phyloP scores from a whole-genome alignment of 1,284 basidiomycete genomes.

The Apiotrichum gamsii region DNA sequence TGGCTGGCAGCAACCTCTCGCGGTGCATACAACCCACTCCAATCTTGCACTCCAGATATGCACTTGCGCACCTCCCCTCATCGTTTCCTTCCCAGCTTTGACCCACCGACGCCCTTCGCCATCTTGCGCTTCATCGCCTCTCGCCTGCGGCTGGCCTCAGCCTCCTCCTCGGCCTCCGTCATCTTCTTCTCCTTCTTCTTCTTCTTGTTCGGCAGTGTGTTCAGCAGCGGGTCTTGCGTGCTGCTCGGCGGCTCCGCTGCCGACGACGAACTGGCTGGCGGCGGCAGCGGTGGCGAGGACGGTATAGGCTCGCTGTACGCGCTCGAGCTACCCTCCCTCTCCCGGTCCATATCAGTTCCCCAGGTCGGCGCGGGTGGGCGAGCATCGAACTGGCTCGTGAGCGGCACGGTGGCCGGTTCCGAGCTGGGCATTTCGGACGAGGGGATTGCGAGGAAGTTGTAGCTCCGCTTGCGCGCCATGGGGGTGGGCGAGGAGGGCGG shows the following conservation, averaged over 20 bases:
- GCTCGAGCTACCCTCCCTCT: too few relatives aligned
- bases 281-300: too few relatives aligned
- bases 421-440: slow-evolving; percentile 1
- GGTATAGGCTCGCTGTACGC: too few relatives aligned
- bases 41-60: too few relatives aligned
- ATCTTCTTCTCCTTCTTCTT: slow-evolving; percentile 27
- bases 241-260: slow-evolving; percentile 1
- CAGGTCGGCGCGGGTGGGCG: background rate
- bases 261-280: too few relatives aligned
- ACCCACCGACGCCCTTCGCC: slow-evolving; percentile 26
- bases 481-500: slow-evolving; percentile 16
- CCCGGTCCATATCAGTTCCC: too few relatives aligned
- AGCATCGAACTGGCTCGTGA: background rate
- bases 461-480: background rate
- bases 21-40: too few relatives aligned
- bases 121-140: slow-evolving; percentile 34
- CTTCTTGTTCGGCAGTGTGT: slow-evolving; percentile 12
- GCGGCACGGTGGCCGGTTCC: background rate
- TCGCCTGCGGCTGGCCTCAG: slow-evolving; percentile 22
- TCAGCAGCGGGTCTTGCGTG: slow-evolving; percentile 14
- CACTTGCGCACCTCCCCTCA: too few relatives aligned
- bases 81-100: slow-evolving; percentile 8
- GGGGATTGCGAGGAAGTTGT: slow-evolving; percentile 8
- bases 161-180: slow-evolving; percentile 31
- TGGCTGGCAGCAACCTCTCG: too few relatives aligned